phyloP scores from a whole-genome alignment of 768 basidiomycete species.

The Polyporus arcularius region DNA sequence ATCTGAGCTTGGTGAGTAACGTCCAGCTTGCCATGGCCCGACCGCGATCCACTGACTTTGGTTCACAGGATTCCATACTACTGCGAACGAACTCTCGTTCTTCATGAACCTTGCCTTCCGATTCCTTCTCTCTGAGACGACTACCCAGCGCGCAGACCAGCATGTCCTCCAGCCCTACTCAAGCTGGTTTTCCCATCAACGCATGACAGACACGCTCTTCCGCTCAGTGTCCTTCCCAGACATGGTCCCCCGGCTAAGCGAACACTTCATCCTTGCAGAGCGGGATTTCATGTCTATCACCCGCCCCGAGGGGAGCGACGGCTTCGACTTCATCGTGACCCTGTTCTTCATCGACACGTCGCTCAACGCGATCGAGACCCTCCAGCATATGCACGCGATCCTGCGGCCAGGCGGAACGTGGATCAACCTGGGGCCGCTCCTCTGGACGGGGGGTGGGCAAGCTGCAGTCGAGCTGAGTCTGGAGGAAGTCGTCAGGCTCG shows the following conservation, averaged over 20 bases:
- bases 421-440: slow-evolving; percentile 72
- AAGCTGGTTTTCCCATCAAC: slow-evolving; percentile 73
- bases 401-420: slow-evolving; percentile 65
- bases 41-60: neutral
- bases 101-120: slow-evolving; percentile 66
- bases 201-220: slow-evolving; percentile 48
- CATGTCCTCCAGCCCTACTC: slow-evolving; percentile 62
- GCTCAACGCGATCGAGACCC: slow-evolving; percentile 35
- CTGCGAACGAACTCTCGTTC: slow-evolving; percentile 63
- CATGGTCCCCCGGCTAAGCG: slow-evolving; percentile 49
- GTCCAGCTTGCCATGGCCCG: neutral
- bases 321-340: slow-evolving; percentile 56
- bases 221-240: slow-evolving; percentile 62
- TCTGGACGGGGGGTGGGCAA: slow-evolving; percentile 60
- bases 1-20: slow-evolving; percentile 50
- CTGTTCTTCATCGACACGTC: slow-evolving; percentile 47
- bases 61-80: slow-evolving; percentile 47
- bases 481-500: slow-evolving; percentile 59
- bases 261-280: slow-evolving; percentile 48
- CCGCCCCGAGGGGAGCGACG: slow-evolving; percentile 1
- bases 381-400: slow-evolving; percentile 57
- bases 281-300: slow-evolving; percentile 52
- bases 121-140: slow-evolving; percentile 53
- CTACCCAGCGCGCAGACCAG: slow-evolving; percentile 43
- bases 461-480: slow-evolving; percentile 60